Percentiles rank a stretch among this genome's conserved stretches.
Conservation (phyloP, 2,329 filamentous ascomycete species). For the Colletotrichum noveboracense region DNA sequence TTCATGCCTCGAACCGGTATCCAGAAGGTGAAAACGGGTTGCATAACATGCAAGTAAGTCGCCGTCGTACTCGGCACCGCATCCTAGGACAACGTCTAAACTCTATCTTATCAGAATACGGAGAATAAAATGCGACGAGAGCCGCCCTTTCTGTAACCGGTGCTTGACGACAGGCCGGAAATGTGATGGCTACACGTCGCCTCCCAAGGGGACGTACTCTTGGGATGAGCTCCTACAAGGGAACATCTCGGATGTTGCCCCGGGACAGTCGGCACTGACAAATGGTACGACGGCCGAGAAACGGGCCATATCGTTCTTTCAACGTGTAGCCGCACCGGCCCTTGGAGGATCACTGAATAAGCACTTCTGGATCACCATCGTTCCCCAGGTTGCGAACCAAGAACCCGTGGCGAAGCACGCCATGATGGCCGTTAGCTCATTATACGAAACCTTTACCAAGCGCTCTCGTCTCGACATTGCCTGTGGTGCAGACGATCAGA, state of each 20-base stretch:
- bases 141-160: constrained; percentile 17
- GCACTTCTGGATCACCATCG: constrained; percentile 25
- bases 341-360: constrained; percentile 23
- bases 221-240: neutral
- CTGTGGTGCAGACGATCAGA: neutral
- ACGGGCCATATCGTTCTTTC: constrained; percentile 22
- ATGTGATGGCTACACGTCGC: constrained; percentile 20
- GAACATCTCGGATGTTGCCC: neutral
- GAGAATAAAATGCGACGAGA: constrained; percentile 23
- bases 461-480: neutral
- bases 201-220: neutral
- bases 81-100: neutral
- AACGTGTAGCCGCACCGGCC: constrained; percentile 18
- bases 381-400: constrained; percentile 17
- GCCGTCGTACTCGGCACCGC: neutral
- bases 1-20: neutral
- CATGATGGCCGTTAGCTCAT: constrained; percentile 24
- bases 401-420: constrained; percentile 28
- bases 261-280: neutral
- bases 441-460: constrained; percentile 9
- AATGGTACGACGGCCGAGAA: neutral
- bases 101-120: neutral
- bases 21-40: constrained; percentile 21
- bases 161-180: constrained; percentile 17
- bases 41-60: constrained; percentile 24